These are phyloP conservation scores for Daldinia sp. DNA, from an alignment of 2,329 filamentous ascomycete species.

Conservation along the genomic window DNA sequence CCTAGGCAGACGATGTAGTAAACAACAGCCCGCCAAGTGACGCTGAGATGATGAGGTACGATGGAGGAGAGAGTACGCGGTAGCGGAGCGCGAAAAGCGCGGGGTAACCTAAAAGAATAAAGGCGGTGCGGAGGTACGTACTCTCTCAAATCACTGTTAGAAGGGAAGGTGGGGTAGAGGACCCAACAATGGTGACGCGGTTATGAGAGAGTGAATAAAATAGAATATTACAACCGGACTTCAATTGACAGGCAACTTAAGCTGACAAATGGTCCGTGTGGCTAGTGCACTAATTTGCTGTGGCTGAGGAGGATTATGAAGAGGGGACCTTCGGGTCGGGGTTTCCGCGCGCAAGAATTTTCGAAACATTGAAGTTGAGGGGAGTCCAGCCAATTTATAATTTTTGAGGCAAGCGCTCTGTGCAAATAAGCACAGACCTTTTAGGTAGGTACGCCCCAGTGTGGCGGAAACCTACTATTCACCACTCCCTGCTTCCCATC, in stretches of 20 bases:
- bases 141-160: conserved; percentile 33
- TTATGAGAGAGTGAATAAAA: conserved; percentile 18
- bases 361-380: conserved; percentile 60
- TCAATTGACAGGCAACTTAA: conserved; percentile 43
- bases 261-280: conserved; percentile 34
- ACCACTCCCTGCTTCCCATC: conserved; percentile 42
- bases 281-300: conserved; percentile 40
- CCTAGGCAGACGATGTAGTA: background rate
- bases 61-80: conserved; percentile 4
- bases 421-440: conserved; percentile 41
- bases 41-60: conserved; percentile 14
- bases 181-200: conserved; percentile 26
- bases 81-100: background rate
- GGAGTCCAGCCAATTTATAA: conserved; percentile 65
- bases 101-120: too few species aligned
- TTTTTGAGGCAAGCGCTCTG: conserved; percentile 51
- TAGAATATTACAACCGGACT: conserved; percentile 38
- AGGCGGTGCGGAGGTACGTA: conserved; percentile 21
- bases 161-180: conserved; percentile 24
- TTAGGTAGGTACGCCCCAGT: conserved; percentile 45
- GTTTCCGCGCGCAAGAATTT: conserved; percentile 62
- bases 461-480: conserved; percentile 46
- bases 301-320: conserved; percentile 43
- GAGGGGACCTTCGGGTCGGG: conserved; percentile 60
- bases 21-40: conserved; percentile 9